A percentile compares a stretch with the other conserved stretches of the same genome.
These are phyloP conservation scores for Brassica rapa DNA, from an alignment of 345 rosid species.

Conservation along the genomic window DNA sequence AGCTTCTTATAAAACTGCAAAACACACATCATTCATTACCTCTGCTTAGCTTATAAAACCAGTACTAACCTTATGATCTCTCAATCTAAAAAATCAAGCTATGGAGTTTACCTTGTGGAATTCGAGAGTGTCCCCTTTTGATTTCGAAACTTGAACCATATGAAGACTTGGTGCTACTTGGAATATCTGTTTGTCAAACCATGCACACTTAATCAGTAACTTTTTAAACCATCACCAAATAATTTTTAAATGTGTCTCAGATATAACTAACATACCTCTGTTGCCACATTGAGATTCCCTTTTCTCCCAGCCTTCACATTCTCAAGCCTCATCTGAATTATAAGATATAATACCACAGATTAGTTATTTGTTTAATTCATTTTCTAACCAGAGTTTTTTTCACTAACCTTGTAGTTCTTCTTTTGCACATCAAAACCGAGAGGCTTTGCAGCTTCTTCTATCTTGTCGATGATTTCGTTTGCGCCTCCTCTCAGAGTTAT, in stretches of 20 bases:
- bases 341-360: neutral
- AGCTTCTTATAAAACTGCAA: neutral
- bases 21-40: neutral
- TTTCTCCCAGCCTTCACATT: neutral
- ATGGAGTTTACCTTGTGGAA: neutral
- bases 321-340: neutral
- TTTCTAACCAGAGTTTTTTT: neutral
- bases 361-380: neutral
- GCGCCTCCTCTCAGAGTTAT: neutral
- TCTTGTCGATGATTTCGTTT: neutral
- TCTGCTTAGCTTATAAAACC: neutral
- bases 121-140: neutral
- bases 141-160: neutral
- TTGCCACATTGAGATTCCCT: neutral
- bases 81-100: neutral
- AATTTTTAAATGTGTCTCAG: too few species aligned
- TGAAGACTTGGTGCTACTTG: slow-evolving; percentile 1
- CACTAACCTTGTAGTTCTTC: neutral
- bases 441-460: slow-evolving; percentile 1
- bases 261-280: too few species aligned
- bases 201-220: too few species aligned
- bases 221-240: too few species aligned
- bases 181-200: too few species aligned
- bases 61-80: neutral
- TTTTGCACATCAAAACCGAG: neutral